Evolutionary conservation across 768 basidiomycete genomes (phyloP), one percentile per base, ranked within the genome.

Genomic region (Hygrophoropsis aurantiaca): DNA sequence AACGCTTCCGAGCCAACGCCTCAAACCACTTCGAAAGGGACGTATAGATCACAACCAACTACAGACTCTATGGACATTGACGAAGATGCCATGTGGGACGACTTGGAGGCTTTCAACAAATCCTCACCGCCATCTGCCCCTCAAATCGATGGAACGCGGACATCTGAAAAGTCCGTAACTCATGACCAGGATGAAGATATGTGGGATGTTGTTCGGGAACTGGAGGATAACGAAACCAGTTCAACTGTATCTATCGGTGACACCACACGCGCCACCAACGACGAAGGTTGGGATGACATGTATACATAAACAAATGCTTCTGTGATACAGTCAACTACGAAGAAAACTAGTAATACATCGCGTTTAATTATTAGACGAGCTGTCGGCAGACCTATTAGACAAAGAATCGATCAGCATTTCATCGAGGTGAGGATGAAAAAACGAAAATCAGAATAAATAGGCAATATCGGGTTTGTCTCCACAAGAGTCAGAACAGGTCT

Each of bases 181-280:
- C 45, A 30, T 19, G 61, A 68, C 13, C 78, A 80, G 5, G 82
- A 86, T 26, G 79, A 81, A 34, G 87, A 87, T 5, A 79, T 89
- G 76, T 90, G 90, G 83, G 77, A 82, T 53, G 72, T 85, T 34
- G 67, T 88, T 44, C 58, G 75, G 33, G 81, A 87, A 58, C 65
- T 81, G 26, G 82, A 81, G 61, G 59, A 50, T 50, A 56, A 37
- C 15, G 47, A 46, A 23, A 49, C 52, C 10, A 47, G 32, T 11
- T 46, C 34, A 36, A 47, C 47, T 33, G 19, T 35, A 21, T 19
- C 36, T 47, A 47, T 42, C 27, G 42, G 44, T 34, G 40, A 55
- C 21, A 50, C 35, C 0, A 47, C 54, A 37, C 51, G 56, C n/a
- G 52, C 54, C 34, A 70, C 65, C 11, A 74, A 75, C 25, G 75